Evolutionary conservation across 768 basidiomycete genomes (phyloP), one percentile per base, ranked within the genome.

Genomic region (Mycena rosella): DNA sequence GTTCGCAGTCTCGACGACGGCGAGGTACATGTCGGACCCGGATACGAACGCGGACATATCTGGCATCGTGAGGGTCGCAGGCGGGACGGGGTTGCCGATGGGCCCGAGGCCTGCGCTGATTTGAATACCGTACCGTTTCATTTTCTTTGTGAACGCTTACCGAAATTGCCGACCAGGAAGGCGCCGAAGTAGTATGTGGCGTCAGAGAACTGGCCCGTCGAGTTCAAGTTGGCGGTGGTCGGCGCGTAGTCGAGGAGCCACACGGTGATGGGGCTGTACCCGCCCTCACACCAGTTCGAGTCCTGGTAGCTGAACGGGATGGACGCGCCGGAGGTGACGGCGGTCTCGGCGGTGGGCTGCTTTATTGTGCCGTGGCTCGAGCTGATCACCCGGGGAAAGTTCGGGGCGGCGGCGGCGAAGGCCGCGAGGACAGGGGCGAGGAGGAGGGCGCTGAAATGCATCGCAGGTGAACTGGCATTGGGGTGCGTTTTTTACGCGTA

Each of bases 231-330:
- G 59, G 54, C 64, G 9, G 65, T 63, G 7, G 73, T 72, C 26
- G 73, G 73, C 49, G 57, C 68, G 30, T 49, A 63, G 55, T 68
- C 60, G 45, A 65, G 62, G 36, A 74, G 68, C 70, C 71, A 74
- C 17, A 71, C 73, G 17, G 65, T 55, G 57, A 72, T 72, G 18
- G 68, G 48, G 27, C 44, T 70, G 63, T 74, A 74, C 38, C 73
- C 73, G 55, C 64, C 71, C n/a, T 74, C 51, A 36, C 73, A 74
- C 73, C 73, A 74, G 71, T 74, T 72, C 18, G 65, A 69, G 48
- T 72, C 73, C 38, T 44, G 32, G 63, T 69, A 74, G 29, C 26
- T 58, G 60, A 74, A 74, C n/a, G 73, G 66, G 59, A 74, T 56
- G 3, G 60, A n/a, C 0, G 20, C 27, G 2, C 54, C 63, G 14